Evolutionary conservation across 495 filamentous ascomycete genomes (phyloP), one percentile per base, ranked within the genome.

Genomic region (Penicillium roqueforti): DNA sequence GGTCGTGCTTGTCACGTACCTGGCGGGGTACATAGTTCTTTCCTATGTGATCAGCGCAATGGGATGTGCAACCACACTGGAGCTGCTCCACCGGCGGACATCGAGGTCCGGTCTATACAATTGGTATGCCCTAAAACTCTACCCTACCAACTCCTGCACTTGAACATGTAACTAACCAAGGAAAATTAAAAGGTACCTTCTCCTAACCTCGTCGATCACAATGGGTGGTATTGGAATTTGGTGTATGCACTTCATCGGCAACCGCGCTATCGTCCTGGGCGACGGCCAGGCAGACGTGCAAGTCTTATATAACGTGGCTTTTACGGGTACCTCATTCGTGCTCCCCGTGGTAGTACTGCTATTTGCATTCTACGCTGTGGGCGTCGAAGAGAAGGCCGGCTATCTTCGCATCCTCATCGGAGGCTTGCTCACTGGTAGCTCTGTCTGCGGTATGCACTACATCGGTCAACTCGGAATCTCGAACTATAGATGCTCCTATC

Each of bases 361-460:
- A 14, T 51, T 80, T 4, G 88, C 89, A 20, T 95, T 96, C 67
- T 78, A 83, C 36, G 76, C 81, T 22, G 79, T 84, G 36, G 83
- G 80, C 20, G 74, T 75, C 25, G 79, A 79, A 53, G 79, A 80
- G 36, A 73, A 63, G 26, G 71, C 86, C 11, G 78, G 73, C 28
- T 79, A 81, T 65, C 57, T 79, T 63, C 80, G 84, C 10, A 79
- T 88, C 14, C 40, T 71, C n/a, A 55, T 79, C 0, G 85, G 84
- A 23, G 89, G 91, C 1, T 53, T 81, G 4, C 68, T 91, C 38
- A 83, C 86, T 0, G 91, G 91, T 6, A 69, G 80, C 3, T 81
- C 87, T 18, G 84, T 95, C 48, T 87, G 86, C 50, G 92, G 86
- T 4, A 96, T 96, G 92, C 89, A 96, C 65, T 96, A 95, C 59